Evolutionary conservation across 345 rosid species (phyloP), one percentile per base, ranked within the genome.

Genomic region (Schrenkiella parvula): DNA sequence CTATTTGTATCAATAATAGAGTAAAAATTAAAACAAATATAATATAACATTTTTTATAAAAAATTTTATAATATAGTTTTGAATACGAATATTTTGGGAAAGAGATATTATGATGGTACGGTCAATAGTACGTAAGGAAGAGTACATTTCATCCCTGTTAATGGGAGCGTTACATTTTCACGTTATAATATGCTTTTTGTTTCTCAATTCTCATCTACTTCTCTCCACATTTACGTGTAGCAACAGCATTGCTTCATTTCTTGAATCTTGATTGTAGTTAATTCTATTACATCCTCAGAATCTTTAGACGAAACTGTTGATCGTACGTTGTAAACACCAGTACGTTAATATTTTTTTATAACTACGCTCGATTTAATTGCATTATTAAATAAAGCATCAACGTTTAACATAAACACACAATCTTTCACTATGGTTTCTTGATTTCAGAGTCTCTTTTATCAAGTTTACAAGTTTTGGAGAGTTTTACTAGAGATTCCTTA

Each of bases 51-150:
- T 50, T 50, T 50, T 17, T 50, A 50, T 22, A 0, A 47, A 47
- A 12, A 22, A 11, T 21, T 11, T 48, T 23, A 50, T 50, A 21
- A 21, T 12, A n/a, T n/a, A n/a, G n/a, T n/a, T 1, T 61, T 61
- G 15, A 31, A 34, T 63, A 32, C 25, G 38, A 72, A 71, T 71
- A 61, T 37, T n/a, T n/a, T 61, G 52, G 43, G 69, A 62, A 53
- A 63, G 55, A 72, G 38, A 72, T 31, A 34, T 17, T 31, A 34
- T 17, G 48, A 54, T 15, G 39, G 64, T 64, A 64, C 70, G 64
- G 64, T 43, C 64, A 32, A 53, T 31, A 42, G 76, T 72, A 64
- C 64, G 76, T 72, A 63, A 63, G 19, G n/a, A 53, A 72, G 60
- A 52, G 70, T 53, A 42, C 70, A 64, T 43, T 4, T 43, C 61